phyloP scores from a whole-genome alignment of 129 eudicot genomes.

The Solidago caesia region DNA sequence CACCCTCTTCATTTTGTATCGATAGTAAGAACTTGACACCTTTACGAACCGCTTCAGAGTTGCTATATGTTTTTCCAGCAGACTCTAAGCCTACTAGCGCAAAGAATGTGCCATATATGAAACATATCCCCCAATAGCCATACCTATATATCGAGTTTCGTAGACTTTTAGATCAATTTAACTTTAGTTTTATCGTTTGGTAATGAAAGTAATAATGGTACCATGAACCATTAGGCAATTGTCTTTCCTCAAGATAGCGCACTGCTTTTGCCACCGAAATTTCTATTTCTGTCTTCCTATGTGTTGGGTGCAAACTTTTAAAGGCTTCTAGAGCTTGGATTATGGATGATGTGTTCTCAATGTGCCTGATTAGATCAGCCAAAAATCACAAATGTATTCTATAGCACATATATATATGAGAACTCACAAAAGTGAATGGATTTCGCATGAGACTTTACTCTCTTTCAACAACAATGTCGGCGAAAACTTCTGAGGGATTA shows the following conservation, averaged over 20 bases:
- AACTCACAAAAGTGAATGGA: not conserved
- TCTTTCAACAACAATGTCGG: slow-evolving; percentile 13
- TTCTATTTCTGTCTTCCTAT: slow-evolving; percentile 53
- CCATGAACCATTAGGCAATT: slow-evolving; percentile 65
- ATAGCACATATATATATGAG: not conserved
- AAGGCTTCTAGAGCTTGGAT: slow-evolving; percentile 56
- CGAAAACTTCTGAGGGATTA: slow-evolving; percentile 8
- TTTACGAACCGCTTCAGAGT: slow-evolving; percentile 50
- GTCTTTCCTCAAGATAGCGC: slow-evolving; percentile 46
- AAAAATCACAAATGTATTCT: not conserved
- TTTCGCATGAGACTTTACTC: not conserved
- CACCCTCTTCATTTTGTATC: slow-evolving; percentile 49
- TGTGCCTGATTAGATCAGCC: slow-evolving; percentile 36
- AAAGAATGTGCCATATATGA: slow-evolving; percentile 57
- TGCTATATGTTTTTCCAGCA: slow-evolving; percentile 30
- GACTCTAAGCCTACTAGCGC: slow-evolving; percentile 46
- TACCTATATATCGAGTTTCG: slow-evolving; percentile 29
- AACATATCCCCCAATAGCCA: slow-evolving; percentile 72
- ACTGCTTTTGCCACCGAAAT: slow-evolving; percentile 43
- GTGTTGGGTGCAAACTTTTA: slow-evolving; percentile 47
- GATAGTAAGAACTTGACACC: slow-evolving; percentile 15
- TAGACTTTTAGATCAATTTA: not conserved
- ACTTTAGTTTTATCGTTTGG: not conserved
- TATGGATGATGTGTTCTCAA: slow-evolving; percentile 53
- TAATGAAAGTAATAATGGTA: not conserved